These are phyloP conservation scores for Pyrenophora teres DNA, from an alignment of 2,329 filamentous ascomycete genomes.

Conservation along the genomic window DNA sequence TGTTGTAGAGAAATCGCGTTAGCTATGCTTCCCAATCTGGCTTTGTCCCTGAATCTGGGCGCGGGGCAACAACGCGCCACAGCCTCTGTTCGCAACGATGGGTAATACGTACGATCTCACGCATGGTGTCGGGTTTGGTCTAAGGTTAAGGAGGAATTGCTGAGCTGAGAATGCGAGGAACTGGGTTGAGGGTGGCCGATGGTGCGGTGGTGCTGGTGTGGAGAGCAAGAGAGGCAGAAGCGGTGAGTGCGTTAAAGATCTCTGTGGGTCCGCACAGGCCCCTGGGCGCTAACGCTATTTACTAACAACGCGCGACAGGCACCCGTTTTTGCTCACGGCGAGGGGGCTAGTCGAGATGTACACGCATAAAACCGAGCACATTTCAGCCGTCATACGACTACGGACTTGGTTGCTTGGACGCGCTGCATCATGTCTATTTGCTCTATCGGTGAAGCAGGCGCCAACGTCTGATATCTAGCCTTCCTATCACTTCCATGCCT, in stretches of 20 bases:
- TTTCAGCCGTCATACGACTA: too few species aligned
- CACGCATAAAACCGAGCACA: not conserved
- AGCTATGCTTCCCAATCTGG: conserved; percentile 58
- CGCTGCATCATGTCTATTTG: not conserved
- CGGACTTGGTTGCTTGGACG: too few species aligned
- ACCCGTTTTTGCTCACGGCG: conserved; percentile 12
- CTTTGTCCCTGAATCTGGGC: conserved; percentile 45
- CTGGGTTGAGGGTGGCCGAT: conserved; percentile 34
- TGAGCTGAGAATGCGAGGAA: conserved; percentile 40
- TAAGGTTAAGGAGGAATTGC: conserved; percentile 29
- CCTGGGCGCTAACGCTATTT: conserved; percentile 25
- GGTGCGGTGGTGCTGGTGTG: conserved; percentile 40
- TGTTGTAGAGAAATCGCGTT: conserved; percentile 61
- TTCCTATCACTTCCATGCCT: not conserved
- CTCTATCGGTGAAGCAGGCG: not conserved
- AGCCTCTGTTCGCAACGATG: conserved; percentile 47
- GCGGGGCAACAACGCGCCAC: conserved; percentile 51
- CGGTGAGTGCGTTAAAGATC: conserved; percentile 35
- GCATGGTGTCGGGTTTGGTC: conserved; percentile 58
- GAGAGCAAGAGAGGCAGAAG: conserved; percentile 37
- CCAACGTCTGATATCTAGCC: not conserved
- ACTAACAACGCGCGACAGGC: conserved; percentile 27
- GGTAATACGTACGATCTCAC: conserved; percentile 67
- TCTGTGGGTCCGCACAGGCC: conserved; percentile 31
- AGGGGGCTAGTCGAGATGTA: not conserved